Percentiles rank a stretch among this genome's conserved stretches.
These are phyloP conservation scores for Podosphaera fusca DNA, from an alignment of 2,329 filamentous ascomycete species.

Conservation along the genomic window DNA sequence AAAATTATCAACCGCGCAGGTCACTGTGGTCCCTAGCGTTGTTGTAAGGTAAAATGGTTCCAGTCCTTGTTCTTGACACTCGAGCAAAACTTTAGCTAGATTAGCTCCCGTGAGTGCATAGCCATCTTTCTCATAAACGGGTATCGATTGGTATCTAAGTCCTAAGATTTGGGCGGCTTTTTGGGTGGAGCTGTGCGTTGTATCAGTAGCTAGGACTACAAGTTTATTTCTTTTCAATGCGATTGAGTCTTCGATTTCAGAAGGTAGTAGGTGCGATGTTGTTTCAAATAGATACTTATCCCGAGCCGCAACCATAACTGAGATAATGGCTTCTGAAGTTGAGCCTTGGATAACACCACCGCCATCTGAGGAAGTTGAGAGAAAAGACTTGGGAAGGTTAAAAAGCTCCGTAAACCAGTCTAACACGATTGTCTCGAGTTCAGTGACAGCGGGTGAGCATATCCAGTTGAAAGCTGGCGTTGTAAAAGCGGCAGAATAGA, in stretches of 20 bases:
- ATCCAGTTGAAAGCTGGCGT: constrained; percentile 95
- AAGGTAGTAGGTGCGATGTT: constrained; percentile 25
- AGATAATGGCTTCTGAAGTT: constrained; percentile 70
- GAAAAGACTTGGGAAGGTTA: constrained; percentile 47
- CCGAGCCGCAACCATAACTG: constrained; percentile 65
- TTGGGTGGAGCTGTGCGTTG: constrained; percentile 63
- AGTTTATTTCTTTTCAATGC: constrained; percentile 44
- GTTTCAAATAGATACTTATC: constrained; percentile 50
- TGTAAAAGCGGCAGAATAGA: constrained; percentile 75
- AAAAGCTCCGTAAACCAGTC: constrained; percentile 74
- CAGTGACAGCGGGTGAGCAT: constrained; percentile 75
- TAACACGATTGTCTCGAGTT: constrained; percentile 78
- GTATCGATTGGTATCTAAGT: constrained; percentile 52
- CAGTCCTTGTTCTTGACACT: constrained; percentile 43
- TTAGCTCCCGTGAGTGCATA: constrained; percentile 46
- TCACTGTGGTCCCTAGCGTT: constrained; percentile 68
- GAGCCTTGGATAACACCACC: constrained; percentile 77
- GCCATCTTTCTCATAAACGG: constrained; percentile 35
- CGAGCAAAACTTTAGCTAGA: constrained; percentile 36
- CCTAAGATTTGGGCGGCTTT: constrained; percentile 76
- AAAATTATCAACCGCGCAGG: constrained; percentile 72
- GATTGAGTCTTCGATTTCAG: constrained; percentile 45
- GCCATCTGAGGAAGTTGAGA: constrained; percentile 51
- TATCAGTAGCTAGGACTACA: constrained; percentile 58
- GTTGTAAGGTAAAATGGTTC: constrained; percentile 73